A percentile compares a stretch with the other conserved stretches of the same genome.
Evolutionary conservation across 768 basidiomycete genomes (phyloP).

Genomic region (Leccinum uliginosum): DNA sequence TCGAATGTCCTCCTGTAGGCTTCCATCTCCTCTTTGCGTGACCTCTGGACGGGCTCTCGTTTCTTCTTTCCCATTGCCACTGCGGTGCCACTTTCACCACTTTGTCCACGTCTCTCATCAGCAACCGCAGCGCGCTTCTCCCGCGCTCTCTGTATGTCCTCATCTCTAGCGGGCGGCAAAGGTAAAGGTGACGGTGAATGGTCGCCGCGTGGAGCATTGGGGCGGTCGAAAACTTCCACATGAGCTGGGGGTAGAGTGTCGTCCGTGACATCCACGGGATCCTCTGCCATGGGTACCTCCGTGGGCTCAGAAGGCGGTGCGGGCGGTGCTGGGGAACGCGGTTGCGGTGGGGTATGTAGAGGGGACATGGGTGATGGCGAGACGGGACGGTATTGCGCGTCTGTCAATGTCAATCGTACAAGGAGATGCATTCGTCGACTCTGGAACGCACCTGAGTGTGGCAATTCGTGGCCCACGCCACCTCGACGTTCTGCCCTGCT

Average conservation of each 20-base stretch:
- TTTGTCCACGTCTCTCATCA: conserved; percentile 6
- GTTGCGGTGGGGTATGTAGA: conserved; percentile 17
- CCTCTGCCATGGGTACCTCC: conserved; percentile 20
- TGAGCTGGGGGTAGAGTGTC: conserved; percentile 35
- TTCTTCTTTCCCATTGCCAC: conserved; percentile 25
- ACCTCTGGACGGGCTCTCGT: conserved; percentile 44
- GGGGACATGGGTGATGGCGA: conserved; percentile 24
- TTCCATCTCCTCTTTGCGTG: conserved; percentile 59
- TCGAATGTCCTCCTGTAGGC: conserved; percentile 65
- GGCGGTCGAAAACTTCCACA: conserved; percentile 40
- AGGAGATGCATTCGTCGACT: not conserved
- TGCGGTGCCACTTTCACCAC: not conserved
- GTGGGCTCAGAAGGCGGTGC: conserved; percentile 37
- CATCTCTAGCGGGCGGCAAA: conserved; percentile 28
- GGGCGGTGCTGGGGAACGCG: conserved; percentile 23
- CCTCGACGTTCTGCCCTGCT: conserved; percentile 5
- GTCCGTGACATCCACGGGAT: conserved; percentile 19
- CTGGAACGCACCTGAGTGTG: conserved; percentile 9
- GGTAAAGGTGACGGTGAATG: conserved; percentile 43
- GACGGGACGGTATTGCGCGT: conserved; percentile 17
- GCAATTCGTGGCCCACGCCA: conserved; percentile 2
- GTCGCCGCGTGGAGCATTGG: conserved; percentile 41
- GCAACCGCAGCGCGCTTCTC: conserved; percentile 21
- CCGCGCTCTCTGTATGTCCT: conserved; percentile 22
- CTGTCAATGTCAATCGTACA: conserved; percentile 6